Percentiles rank a stretch among this genome's conserved stretches.
Evolutionary conservation across 495 filamentous ascomycete genomes (phyloP).

Genomic region (Penicillium parvum): DNA sequence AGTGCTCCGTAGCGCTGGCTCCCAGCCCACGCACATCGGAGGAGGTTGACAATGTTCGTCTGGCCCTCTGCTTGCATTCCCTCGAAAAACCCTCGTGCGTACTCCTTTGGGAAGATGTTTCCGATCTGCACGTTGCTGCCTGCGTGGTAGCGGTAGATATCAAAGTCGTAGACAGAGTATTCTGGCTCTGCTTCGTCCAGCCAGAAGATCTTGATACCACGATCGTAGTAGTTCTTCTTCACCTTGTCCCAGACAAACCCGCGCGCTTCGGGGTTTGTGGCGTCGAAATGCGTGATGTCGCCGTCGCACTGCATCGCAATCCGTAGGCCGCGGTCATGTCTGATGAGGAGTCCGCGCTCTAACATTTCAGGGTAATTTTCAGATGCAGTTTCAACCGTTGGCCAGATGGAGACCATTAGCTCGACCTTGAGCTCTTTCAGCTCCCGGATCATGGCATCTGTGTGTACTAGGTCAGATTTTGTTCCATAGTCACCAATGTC

Average conservation of each 20-base stretch:
- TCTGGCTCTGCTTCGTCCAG: conserved; percentile 60
- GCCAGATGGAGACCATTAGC: conserved; percentile 60
- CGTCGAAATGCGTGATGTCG: conserved; percentile 53
- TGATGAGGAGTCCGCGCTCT: conserved; percentile 48
- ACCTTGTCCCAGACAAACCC: conserved; percentile 51
- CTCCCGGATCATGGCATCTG: conserved; percentile 52
- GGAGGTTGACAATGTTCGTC: conserved; percentile 50
- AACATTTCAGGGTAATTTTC: conserved; percentile 54
- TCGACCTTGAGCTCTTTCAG: conserved; percentile 48
- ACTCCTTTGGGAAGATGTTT: conserved; percentile 53
- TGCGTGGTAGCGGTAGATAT: conserved; percentile 53
- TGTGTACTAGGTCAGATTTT: too few relatives aligned
- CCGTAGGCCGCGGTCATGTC: conserved; percentile 49
- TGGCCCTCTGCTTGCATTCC: conserved; percentile 47
- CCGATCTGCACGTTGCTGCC: conserved; percentile 50
- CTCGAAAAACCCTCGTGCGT: conserved; percentile 53
- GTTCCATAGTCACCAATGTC: too few relatives aligned
- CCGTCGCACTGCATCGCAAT: conserved; percentile 49
- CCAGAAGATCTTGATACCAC: conserved; percentile 57
- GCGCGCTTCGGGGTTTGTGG: conserved; percentile 50
- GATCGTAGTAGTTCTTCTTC: conserved; percentile 52
- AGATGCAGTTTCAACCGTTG: conserved; percentile 49
- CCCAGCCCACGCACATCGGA: conserved; percentile 57
- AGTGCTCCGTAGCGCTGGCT: conserved; percentile 57
- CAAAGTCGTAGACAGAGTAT: conserved; percentile 55